Conservation (phyloP, 176 grass and related monocot species). For the Saccharum spontaneum region DNA sequence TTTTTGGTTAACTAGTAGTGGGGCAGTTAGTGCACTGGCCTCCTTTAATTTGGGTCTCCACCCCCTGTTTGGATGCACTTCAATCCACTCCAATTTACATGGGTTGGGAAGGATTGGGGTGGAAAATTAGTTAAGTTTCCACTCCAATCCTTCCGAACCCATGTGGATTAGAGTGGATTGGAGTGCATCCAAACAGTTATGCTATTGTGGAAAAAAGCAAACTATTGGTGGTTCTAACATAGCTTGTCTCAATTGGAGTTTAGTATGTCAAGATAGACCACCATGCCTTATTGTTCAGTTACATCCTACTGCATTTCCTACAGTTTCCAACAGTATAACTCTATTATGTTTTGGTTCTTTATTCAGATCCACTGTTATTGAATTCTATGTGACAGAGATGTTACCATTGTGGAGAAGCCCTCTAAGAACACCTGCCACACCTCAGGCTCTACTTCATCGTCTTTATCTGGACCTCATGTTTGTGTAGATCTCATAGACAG, state of each 20-base stretch:
- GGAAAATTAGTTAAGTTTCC: too few relatives aligned
- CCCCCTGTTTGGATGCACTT: not conserved
- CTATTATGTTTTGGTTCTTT: too few relatives aligned
- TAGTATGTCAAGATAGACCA: not conserved
- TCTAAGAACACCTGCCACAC: too few relatives aligned
- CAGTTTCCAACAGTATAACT: too few relatives aligned
- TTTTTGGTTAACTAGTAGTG: too few relatives aligned
- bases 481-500: not conserved
- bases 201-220: not conserved
- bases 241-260: not conserved
- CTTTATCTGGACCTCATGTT: not conserved
- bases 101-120: too few relatives aligned
- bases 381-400: constrained; percentile 14
- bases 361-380: not conserved
- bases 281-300: not conserved
- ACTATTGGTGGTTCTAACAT: too few relatives aligned
- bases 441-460: not conserved
- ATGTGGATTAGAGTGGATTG: too few relatives aligned
- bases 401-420: not conserved
- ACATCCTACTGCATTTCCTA: not conserved
- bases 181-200: not conserved
- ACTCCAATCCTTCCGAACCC: too few relatives aligned
- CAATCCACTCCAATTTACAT: too few relatives aligned
- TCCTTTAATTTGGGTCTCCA: too few relatives aligned
- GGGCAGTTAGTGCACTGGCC: too few relatives aligned